Evolutionary conservation across 2,329 filamentous ascomycete species (phyloP), one percentile per base, ranked within the genome.

Genomic region (Alternaria sp.): DNA sequence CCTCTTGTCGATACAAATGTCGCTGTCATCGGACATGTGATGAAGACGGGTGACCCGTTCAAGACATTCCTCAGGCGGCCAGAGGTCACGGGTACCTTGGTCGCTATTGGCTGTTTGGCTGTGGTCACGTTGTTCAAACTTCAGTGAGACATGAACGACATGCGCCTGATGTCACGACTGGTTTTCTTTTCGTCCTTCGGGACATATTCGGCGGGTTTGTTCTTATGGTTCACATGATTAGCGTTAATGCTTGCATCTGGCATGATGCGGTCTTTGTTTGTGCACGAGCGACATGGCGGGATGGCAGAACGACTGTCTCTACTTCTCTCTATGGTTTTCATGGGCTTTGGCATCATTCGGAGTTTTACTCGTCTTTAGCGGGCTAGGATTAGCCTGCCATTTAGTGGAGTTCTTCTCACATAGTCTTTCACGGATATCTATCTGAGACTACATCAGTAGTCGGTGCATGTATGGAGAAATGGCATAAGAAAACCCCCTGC

Each of bases 91-190:
- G 72, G 74, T 4, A 64, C 66, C 0, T 41, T 72, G 23, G 58
- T 78, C 6, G 75, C 73, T 6, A 53, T 78, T 53, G 73, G 69
- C 1, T 78, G 72, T 60, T 30, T 78, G 37, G 71, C 67, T 5
- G 75, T 72, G 50, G 69, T 73, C 18, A 64, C 66, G 2, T 23
- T 74, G 15, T 54, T 73, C 25, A 69, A 57, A 11, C 30, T 71
- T 1, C 55, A 69, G 69, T 69, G 44, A 53, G 49, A 53, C 49
- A 37, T 1, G 0, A 21, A 11, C 20, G 6, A 2, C 49, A 41
- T 25, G 20, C 20, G 14, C 14, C 3, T 3, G 20, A 7, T 33
- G 59, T 49, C 2, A 33, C 23, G 25, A 14, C 18, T 23, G 10
- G 15, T 12, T 20, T 21, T 33, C 11, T 45, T 21, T 7, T 28